phyloP scores from a whole-genome alignment of 768 basidiomycete genomes.

The Kwoniella botswanensis region DNA sequence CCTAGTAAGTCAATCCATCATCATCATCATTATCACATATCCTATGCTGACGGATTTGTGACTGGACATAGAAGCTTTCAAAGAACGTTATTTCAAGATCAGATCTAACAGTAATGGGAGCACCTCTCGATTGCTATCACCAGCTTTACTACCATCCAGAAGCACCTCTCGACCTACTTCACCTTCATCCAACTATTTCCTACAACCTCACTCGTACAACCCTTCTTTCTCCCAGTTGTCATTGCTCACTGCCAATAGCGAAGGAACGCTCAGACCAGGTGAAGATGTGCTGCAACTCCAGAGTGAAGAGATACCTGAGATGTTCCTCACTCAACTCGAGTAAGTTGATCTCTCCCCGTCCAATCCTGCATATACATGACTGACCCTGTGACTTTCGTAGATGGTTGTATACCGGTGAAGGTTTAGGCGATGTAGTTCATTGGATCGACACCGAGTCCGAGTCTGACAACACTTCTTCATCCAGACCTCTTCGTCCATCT shows the following conservation, averaged over 20 bases:
- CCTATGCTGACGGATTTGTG: too few relatives aligned
- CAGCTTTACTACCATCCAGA: background rate
- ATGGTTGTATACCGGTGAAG: conserved; percentile 87
- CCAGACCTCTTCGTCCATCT: conserved; percentile 51
- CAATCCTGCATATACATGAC: background rate
- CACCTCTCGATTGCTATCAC: conserved; percentile 59
- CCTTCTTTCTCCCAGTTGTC: background rate
- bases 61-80: conserved; percentile 66
- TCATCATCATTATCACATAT: too few relatives aligned
- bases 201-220: background rate
- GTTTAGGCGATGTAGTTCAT: conserved; percentile 69
- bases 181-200: conserved; percentile 22
- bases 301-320: conserved; percentile 65
- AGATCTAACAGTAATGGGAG: conserved; percentile 62
- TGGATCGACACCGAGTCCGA: conserved; percentile 52
- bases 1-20: conserved; percentile 64
- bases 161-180: background rate
- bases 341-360: conserved; percentile 51
- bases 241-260: background rate
- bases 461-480: conserved; percentile 67
- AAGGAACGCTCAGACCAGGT: too few relatives aligned
- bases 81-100: conserved; percentile 74
- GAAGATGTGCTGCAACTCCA: conserved; percentile 19
- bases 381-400: conserved; percentile 14
- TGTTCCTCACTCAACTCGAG: conserved; percentile 89